Percentiles rank a stretch among this genome's conserved stretches.
Evolutionary conservation across 1,284 basidiomycete genomes (phyloP).

Genomic region (Boletus albobrunnescens): DNA sequence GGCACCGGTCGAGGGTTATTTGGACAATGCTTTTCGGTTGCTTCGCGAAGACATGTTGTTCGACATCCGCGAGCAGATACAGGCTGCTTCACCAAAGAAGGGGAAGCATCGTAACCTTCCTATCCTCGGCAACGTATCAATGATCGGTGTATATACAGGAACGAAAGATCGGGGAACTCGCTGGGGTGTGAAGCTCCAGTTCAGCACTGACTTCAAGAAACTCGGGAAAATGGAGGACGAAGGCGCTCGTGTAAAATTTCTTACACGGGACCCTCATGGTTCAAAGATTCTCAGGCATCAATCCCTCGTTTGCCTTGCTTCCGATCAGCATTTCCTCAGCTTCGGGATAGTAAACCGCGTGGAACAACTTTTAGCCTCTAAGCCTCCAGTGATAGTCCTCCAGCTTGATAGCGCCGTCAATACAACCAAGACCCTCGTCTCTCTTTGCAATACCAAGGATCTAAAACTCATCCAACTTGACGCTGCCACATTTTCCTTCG

Average conservation of each 20-base stretch:
- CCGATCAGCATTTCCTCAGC: conserved; percentile 45
- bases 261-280: conserved; percentile 37
- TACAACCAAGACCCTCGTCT: conserved; percentile 36
- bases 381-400: conserved; percentile 48
- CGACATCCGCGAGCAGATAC: conserved; percentile 57
- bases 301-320: conserved; percentile 48
- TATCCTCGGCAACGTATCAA: conserved; percentile 38
- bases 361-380: conserved; percentile 44
- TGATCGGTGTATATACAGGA: conserved; percentile 39
- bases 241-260: conserved; percentile 32
- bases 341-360: conserved; percentile 54
- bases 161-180: conserved; percentile 33
- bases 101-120: conserved; percentile 40
- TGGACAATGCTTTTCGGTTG: conserved; percentile 64
- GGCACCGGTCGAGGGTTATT: conserved; percentile 40
- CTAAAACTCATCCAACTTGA: conserved; percentile 52
- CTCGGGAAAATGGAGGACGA: conserved; percentile 31
- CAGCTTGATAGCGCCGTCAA: conserved; percentile 44
- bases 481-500: conserved; percentile 54
- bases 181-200: conserved; percentile 49
- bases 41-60: conserved; percentile 63
- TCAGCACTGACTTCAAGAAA: conserved; percentile 38
- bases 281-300: conserved; percentile 46
- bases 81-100: conserved; percentile 38
- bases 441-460: conserved; percentile 33